A percentile compares a stretch with the other conserved stretches of the same genome.
phyloP scores from a whole-genome alignment of 768 basidiomycete genomes.

The Dentipellis fragilis region DNA sequence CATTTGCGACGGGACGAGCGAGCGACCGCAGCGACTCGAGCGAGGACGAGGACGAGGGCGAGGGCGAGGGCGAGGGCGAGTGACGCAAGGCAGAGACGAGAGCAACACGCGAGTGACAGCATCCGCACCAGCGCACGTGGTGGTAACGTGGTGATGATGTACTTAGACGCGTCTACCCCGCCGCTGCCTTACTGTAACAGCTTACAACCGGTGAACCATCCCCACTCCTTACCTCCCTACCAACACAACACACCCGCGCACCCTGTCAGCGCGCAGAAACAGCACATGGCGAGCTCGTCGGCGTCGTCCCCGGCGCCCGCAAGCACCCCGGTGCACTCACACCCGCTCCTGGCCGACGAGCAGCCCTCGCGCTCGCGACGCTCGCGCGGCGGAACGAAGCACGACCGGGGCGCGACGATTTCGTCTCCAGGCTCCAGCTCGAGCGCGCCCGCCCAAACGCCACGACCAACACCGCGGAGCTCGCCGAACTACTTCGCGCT shows the following conservation, averaged over 20 bases:
- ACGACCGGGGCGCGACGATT: slow-evolving; percentile 6
- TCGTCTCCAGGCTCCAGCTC: slow-evolving; percentile 8
- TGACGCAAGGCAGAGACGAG: too few species aligned
- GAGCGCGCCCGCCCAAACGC: slow-evolving; percentile 8
- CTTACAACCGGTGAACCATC: too few species aligned
- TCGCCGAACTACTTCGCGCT: slow-evolving; percentile 49
- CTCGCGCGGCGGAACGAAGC: slow-evolving; percentile 28
- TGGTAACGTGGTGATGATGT: neutral
- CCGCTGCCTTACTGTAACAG: neutral
- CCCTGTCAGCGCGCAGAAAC: neutral
- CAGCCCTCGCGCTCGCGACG: slow-evolving; percentile 32
- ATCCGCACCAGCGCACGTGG: neutral
- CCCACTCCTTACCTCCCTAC: too few species aligned
- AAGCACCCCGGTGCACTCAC: slow-evolving; percentile 52
- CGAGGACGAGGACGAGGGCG: too few species aligned
- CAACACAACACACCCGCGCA: too few species aligned
- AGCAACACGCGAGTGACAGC: too few species aligned
- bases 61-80: too few species aligned
- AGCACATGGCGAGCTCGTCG: slow-evolving; percentile 2
- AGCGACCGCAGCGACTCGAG: too few species aligned
- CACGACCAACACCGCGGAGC: slow-evolving; percentile 15
- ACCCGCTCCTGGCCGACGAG: slow-evolving; percentile 61
- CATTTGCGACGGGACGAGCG: too few species aligned
- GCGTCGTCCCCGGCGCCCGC: slow-evolving; percentile 18
- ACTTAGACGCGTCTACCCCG: neutral